Evolutionary conservation across 768 basidiomycete species (phyloP).

Genomic region (Coprinopsis marcescibilis): DNA sequence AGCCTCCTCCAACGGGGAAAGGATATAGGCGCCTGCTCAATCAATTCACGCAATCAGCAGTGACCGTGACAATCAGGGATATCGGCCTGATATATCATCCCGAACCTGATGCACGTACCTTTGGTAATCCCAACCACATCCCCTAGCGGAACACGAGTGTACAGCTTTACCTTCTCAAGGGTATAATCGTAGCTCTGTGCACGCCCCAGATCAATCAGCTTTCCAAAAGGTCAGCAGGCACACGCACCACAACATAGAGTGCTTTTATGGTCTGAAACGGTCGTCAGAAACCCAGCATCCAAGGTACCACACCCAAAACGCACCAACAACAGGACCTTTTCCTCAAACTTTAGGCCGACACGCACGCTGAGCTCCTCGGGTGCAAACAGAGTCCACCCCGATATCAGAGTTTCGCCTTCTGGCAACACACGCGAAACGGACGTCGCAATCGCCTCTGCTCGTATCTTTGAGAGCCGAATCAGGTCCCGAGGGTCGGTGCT

Average conservation of each 20-base stretch:
- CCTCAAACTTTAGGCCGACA: slow-evolving; percentile 80
- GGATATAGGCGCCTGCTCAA: slow-evolving; percentile 83
- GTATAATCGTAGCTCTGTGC: slow-evolving; percentile 86
- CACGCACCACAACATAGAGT: slow-evolving; percentile 72
- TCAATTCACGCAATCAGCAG: too few relatives aligned
- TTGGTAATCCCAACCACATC: slow-evolving; percentile 74
- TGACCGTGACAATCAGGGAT: too few relatives aligned
- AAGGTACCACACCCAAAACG: slow-evolving; percentile 21
- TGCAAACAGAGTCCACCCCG: slow-evolving; percentile 90
- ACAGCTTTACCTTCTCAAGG: slow-evolving; percentile 86
- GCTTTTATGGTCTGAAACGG: slow-evolving; percentile 38
- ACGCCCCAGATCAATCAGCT: background rate
- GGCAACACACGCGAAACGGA: slow-evolving; percentile 70
- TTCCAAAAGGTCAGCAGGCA: too few relatives aligned
- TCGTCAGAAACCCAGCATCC: background rate
- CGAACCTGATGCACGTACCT: too few relatives aligned
- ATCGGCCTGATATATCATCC: too few relatives aligned
- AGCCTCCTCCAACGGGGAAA: slow-evolving; percentile 89
- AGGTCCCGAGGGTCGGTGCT: slow-evolving; percentile 91
- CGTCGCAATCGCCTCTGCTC: slow-evolving; percentile 89
- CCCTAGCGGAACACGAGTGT: slow-evolving; percentile 82
- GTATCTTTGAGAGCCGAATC: slow-evolving; percentile 80
- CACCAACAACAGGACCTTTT: slow-evolving; percentile 88
- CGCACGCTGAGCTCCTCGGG: slow-evolving; percentile 72
- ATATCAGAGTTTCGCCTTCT: slow-evolving; percentile 71